Percentiles rank a stretch among this genome's conserved stretches.
Conservation (phyloP, 2,329 filamentous ascomycete species). For the Pleurostoma richardsiae region DNA sequence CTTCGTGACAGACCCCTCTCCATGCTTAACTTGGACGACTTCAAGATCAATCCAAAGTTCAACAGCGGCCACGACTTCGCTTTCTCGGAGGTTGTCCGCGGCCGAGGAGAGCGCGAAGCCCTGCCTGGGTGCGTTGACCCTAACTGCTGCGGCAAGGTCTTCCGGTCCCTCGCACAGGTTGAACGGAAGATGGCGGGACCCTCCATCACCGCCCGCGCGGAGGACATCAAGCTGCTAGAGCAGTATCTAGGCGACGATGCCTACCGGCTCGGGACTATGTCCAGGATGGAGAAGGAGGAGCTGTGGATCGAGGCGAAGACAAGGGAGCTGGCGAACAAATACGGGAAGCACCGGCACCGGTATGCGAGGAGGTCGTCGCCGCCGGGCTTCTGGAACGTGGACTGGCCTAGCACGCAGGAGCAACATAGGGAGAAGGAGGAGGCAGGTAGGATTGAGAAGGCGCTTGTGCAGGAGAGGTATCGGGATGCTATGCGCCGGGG, state of each 20-base stretch:
- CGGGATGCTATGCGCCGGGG: slow-evolving; percentile 74
- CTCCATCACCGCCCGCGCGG: slow-evolving; percentile 21
- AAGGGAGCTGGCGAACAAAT: slow-evolving; percentile 65
- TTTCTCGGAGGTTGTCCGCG: slow-evolving; percentile 69
- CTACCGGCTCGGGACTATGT: slow-evolving; percentile 55
- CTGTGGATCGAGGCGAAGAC: slow-evolving; percentile 73
- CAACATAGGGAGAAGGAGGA: slow-evolving; percentile 58
- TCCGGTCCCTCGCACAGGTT: slow-evolving; percentile 59
- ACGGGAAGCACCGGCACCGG: slow-evolving; percentile 72
- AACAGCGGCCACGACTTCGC: slow-evolving; percentile 71
- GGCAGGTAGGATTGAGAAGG: slow-evolving; percentile 57
- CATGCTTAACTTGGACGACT: slow-evolving; percentile 63
- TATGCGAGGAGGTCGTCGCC: slow-evolving; percentile 69
- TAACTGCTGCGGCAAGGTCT: slow-evolving; percentile 71
- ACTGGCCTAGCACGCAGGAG: slow-evolving; percentile 88
- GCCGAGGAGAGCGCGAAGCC: slow-evolving; percentile 62
- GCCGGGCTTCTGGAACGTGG: slow-evolving; percentile 84
- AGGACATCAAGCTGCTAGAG: slow-evolving; percentile 48
- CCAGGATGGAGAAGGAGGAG: slow-evolving; percentile 54
- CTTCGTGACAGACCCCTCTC: slow-evolving; percentile 54
- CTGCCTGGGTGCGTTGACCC: slow-evolving; percentile 70
- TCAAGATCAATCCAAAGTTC: slow-evolving; percentile 71
- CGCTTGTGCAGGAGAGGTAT: slow-evolving; percentile 67
- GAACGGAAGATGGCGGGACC: slow-evolving; percentile 33
- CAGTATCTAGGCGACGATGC: slow-evolving; percentile 53